Base-by-base conservation (phyloP, 2,329 filamentous ascomycete genomes). In the Alternaria arbusti region DNA sequence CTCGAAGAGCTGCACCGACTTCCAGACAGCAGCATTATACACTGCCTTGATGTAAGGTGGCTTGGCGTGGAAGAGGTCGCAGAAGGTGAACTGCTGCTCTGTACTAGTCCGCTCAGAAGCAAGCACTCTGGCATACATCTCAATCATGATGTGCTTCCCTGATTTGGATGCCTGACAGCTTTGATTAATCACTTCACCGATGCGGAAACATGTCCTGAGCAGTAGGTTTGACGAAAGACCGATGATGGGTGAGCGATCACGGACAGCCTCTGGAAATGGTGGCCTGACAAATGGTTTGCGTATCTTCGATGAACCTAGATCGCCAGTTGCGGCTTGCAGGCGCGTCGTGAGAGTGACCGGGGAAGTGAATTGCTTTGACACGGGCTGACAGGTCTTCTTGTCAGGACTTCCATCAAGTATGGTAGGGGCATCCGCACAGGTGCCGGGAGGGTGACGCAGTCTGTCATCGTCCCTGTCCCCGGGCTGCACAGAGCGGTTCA, bases 11-110 rank as follows among this genome's bases (percentile, higher is more conserved):
- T 73, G 68, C 4, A 79, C 76, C 6, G 80, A 77, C 65, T 82
- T 82, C 82, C 83, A 87, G 26, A 85, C 79, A 3, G 62, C 59
- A 15, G 71, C 70, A 49, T 80, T 75, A 43, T 84, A 84, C 1
- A 79, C 69, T 1, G 82, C 82, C 56, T 84, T 78, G 64, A 87
- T 74, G 58, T 86, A 86, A 0, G 88, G 89, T 6, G 85, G 84
- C 11, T 82, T 82, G 20, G 87, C 84, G 63, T 87, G 86, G 68
- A 88, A 89, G 0, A 92, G 75, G 69, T 91, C 89, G 43, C 83
- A 82, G 54, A 92, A 86, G n/a, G 87, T 84, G 65, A 92, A 91
- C 59, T 87, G 82, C 71, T 92, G 89, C 65, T 84, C 87, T 6
- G 58, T 50, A 12, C 79, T 77, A 59, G 89, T 86, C 0, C 89